Conservation (phyloP, 768 basidiomycete species). For the Mycena venus region DNA sequence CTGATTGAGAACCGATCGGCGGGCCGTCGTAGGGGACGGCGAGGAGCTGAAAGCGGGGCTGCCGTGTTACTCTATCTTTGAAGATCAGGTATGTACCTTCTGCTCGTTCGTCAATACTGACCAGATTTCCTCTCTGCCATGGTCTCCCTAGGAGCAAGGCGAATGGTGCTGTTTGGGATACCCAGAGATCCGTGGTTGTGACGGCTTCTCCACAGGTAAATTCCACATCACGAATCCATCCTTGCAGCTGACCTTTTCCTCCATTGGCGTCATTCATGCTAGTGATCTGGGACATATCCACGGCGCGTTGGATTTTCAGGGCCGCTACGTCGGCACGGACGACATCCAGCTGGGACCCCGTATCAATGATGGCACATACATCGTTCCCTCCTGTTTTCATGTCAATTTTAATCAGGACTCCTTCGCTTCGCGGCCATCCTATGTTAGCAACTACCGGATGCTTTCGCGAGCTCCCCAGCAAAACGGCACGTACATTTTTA, state of each 20-base stretch:
- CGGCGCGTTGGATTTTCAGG: neutral
- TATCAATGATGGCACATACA: constrained; percentile 40
- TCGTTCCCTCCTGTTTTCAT: constrained; percentile 20
- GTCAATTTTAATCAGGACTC: constrained; percentile 24
- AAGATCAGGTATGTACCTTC: constrained; percentile 44
- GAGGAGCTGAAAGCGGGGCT: constrained; percentile 36
- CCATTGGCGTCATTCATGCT: constrained; percentile 47
- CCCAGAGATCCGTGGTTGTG: constrained; percentile 38
- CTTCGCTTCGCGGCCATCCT: neutral
- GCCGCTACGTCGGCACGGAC: constrained; percentile 27
- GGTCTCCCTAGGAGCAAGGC: constrained; percentile 38
- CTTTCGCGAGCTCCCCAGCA: neutral
- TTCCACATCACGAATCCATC: constrained; percentile 35
- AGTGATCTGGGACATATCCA: constrained; percentile 25
- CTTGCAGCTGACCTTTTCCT: constrained; percentile 33
- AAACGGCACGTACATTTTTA: constrained; percentile 1
- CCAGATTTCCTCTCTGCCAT: constrained; percentile 40
- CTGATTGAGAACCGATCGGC: neutral
- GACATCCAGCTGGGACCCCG: constrained; percentile 45
- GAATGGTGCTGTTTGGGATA: constrained; percentile 30
- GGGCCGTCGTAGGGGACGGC: constrained; percentile 4
- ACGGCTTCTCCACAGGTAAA: constrained; percentile 36
- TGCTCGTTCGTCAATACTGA: constrained; percentile 39
- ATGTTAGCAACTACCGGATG: neutral
- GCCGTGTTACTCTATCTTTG: constrained; percentile 31